Conservation (phyloP, 176 grass and related monocot genomes). For the bread wheat (Triticum aestivum) region IWGSC_CS_RefSeq_v2.1 NC_057795.1:126245437-126245936, state of each 20-base stretch:
- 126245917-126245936: conserved; percentile 23
- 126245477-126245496: too few relatives aligned
- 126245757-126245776: conserved; percentile 15
- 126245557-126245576: too few relatives aligned
- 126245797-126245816: conserved; percentile 26
- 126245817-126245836: neutral
- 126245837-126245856: conserved; percentile 32
- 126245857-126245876: neutral
- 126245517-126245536: too few relatives aligned
- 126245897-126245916: neutral
- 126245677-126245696: neutral
- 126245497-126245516: too few relatives aligned
- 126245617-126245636: too few relatives aligned
- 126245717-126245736: neutral
- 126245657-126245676: neutral
- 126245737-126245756: neutral
- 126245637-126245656: too few relatives aligned
- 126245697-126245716: neutral
- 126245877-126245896: neutral
- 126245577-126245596: too few relatives aligned
- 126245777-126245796: neutral
- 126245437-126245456: too few relatives aligned
- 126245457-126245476: too few relatives aligned
- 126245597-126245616: too few relatives aligned
- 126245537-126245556: too few relatives aligned